Base-by-base conservation (phyloP, 1,284 basidiomycete species). In the Pterulicium gracile region DNA sequence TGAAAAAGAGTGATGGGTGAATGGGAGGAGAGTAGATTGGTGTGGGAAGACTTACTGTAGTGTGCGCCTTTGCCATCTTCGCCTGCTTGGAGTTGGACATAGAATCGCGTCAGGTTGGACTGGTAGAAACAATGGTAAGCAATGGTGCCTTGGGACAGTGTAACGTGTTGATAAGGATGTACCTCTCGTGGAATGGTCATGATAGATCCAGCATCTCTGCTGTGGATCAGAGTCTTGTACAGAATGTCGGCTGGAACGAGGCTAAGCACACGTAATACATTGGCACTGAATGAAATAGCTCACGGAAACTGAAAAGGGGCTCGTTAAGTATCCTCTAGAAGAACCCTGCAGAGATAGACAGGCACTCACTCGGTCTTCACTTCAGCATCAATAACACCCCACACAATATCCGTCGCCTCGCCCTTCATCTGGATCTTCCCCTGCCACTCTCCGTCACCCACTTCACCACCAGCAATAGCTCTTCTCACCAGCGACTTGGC, bases 161-260 rank as follows among this genome's bases (percentile, higher is more conserved):
- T 7, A 32, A 10, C 10, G 27, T n/a, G 7, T 10, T 10, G n/a
- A n/a, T 32, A 7, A n/a, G 27, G 27, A 7, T n/a, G 27, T 32
- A 32, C 27, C 49, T 57, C 56, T 19, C 55, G 54, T 2, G 56
- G 56, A 22, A 57, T 55, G 24, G 55, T 53, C 48, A 56, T 50
- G 22, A 57, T 54, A 24, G 51, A 51, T 12, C 56, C 56, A 45
- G 55, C 52, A 5, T 52, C 46, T 4, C 54, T 54, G 41, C 54
- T 52, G 22, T 32, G 27, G 27, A 32, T 32, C 27, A 32, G 7
- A n/a, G 10, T 10, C n/a, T 32, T 32, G 27, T 32, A 32, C 10
- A 32, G 27, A n/a, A 32, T 32, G n/a, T 32, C 27, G 10, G 27
- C 27, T 32, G 27, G 10, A 32, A 32, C 7, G 7, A 32, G 7